Conservation (phyloP, 805 yeast genomes). For the Citeromyces matritensis region DNA sequence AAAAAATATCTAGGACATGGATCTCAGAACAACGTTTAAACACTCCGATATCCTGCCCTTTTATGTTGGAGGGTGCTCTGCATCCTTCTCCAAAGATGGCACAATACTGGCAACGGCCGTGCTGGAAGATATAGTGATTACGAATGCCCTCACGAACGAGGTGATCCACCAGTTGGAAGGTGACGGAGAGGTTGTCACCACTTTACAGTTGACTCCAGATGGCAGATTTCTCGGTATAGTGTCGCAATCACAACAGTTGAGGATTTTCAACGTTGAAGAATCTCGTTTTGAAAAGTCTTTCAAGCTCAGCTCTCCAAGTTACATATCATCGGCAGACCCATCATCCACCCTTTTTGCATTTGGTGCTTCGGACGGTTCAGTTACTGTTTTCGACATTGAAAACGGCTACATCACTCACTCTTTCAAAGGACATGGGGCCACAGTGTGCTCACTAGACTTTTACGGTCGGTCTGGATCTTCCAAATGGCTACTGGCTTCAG, state of each 20-base stretch:
- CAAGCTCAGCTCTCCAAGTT: slow-evolving; percentile 68
- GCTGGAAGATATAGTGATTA: slow-evolving; percentile 59
- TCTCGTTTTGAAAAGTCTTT: slow-evolving; percentile 28
- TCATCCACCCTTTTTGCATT: slow-evolving; percentile 81
- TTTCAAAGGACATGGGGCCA: slow-evolving; percentile 85
- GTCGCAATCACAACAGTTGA: slow-evolving; percentile 73
- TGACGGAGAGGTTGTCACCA: slow-evolving; percentile 72
- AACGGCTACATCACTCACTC: slow-evolving; percentile 83
- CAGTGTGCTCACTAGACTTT: slow-evolving; percentile 61
- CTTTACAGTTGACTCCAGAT: slow-evolving; percentile 64
- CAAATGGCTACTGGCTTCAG: slow-evolving; percentile 69
- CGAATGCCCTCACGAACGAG: slow-evolving; percentile 45
- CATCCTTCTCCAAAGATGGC: slow-evolving; percentile 50
- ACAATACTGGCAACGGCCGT: slow-evolving; percentile 63
- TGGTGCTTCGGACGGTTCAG: slow-evolving; percentile 91
- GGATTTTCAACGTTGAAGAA: slow-evolving; percentile 36
- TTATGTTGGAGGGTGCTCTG: slow-evolving; percentile 74
- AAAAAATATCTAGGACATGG: too few species aligned
- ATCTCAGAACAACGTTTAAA: slow-evolving; percentile 23
- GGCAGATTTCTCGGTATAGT: slow-evolving; percentile 54
- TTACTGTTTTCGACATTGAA: slow-evolving; percentile 84
- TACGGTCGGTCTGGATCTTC: slow-evolving; percentile 56
- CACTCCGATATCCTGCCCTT: slow-evolving; percentile 56
- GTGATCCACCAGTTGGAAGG: slow-evolving; percentile 55
- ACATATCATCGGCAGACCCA: slow-evolving; percentile 59